phyloP scores from a whole-genome alignment of 257 asterid genomes.

The Rauvolfia tetraphylla region DNA sequence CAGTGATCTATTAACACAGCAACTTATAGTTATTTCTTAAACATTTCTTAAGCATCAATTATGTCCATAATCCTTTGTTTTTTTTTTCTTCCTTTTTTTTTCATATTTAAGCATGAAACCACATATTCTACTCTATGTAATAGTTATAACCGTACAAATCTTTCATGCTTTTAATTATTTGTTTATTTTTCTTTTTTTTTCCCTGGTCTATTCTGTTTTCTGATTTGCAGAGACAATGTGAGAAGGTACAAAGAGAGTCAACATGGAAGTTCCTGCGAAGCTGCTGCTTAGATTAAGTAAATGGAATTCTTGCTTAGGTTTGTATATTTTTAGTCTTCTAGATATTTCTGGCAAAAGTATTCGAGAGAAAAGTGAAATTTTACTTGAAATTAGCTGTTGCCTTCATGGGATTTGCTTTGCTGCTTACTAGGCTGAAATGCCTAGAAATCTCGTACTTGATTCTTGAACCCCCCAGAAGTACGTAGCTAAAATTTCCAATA shows the following conservation, averaged over 20 bases:
- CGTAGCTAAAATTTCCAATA: neutral
- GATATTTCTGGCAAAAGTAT: neutral
- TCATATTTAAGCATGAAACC: neutral
- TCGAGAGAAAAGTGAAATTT: neutral
- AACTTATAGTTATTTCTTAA: neutral
- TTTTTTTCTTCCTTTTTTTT: neutral
- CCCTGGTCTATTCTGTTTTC: neutral
- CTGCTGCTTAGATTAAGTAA: neutral
- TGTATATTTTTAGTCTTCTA: neutral
- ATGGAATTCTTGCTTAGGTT: neutral
- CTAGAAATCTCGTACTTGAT: too few species aligned
- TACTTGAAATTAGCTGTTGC: neutral
- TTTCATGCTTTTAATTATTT: neutral
- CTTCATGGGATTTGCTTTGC: neutral
- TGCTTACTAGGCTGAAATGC: neutral
- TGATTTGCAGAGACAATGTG: neutral
- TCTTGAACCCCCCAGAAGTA: neutral
- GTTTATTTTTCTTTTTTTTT: neutral
- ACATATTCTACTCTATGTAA: neutral
- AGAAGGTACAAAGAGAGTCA: neutral
- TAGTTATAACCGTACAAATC: too few species aligned
- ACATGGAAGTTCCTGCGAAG: neutral
- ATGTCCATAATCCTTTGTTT: neutral
- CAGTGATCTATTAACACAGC: neutral
- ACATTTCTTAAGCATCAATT: neutral